Evolutionary conservation across 331 rosid species (phyloP), one percentile per base, ranked within the genome.

Genomic region (Ulmus americana): DNA sequence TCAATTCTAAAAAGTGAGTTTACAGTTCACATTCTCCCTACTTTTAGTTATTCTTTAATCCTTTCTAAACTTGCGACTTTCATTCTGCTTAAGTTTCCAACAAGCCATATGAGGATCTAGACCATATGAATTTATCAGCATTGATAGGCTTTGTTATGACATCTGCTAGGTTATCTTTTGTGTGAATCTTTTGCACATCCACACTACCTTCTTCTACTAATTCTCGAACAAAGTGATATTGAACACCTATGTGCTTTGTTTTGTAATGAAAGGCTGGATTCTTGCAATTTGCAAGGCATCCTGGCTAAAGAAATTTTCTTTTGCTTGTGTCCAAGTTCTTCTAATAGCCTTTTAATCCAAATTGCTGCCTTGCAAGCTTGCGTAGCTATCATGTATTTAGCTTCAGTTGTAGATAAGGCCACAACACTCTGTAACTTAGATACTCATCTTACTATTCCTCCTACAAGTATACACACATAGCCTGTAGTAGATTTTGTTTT

Each of bases 151-250:
- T 28, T 3, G 35, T 28, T 3, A 28, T 28, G 35, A 35, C 13
- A 46, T 64, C 46, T 35, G 45, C 16, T 49, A 22, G 46, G 58
- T 64, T 64, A 5, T 63, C 57, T 0, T 49, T 13, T 3, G 57
- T 64, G 14, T 48, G 28, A 6, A 35, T 64, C 14, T 64, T 64
- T 46, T 35, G 11, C 7, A 48, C 10, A 64, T 64, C 58, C 44
- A 64, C 58, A 7, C 46, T n/a, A 28, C 13, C 55, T 0, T 48
- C 39, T 49, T 35, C 58, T 15, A 49, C 20, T 15, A 6, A 1
- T 14, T 64, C 68, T 12, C 1, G 12, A 28, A 48, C 38, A 8
- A 47, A 48, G 46, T 44, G 52, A 15, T 42, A 43, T 6, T 60
- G 39, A 14, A 43, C 10, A 8, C 39, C 3, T 15, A 60, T 16